Evolutionary conservation across 371 early-diverging fungal genomes (phyloP), one percentile per base, ranked within the genome.

Genomic region (Mortierella sp.): DNA sequence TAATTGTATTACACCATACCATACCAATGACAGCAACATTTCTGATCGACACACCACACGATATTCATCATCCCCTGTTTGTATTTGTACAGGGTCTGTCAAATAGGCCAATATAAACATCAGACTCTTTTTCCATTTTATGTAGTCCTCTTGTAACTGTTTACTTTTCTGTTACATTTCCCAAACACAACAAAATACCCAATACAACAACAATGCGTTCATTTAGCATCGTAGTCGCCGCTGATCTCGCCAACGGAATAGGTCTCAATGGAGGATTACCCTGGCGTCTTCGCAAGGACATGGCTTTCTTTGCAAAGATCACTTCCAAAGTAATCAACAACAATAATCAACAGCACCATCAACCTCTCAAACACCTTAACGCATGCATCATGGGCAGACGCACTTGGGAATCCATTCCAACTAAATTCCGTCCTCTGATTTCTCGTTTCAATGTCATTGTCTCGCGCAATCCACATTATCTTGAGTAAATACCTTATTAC

Each of bases 341-440:
- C 34, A 31, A 26, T 1, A 35, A 45, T 6, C 60, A 47, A 34
- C 54, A 69, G 29, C 12, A 29, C 64, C 35, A 51, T 55, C 2
- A 59, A n/a, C n/a, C n/a, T n/a, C n/a, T 26, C 40, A 40, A 68
- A 23, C 57, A 61, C 58, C 67, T 74, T 68, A 97, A 97, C 75
- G 93, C 91, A 0, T 93, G 93, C 42, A 91, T 97, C 70, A 94
- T 96, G 95, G 98, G 98, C 23, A 86, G 96, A 55, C 83, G 85
- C 31, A 96, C 96, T 8, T 97, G 96, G 96, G 94, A 95, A 65
- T 93, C 94, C 7, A 93, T 96, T 55, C 98, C 97, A 5, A 65
- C 68, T 19, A 89, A 89, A 65, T 92, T 87, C 64, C 85, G 93
- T 57, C 98, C 98, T 6, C 84, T 98, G 29, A 70, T 77, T 7